phyloP scores from a whole-genome alignment of 2,329 filamentous ascomycete species.

The Fulvia fulva region DNA sequence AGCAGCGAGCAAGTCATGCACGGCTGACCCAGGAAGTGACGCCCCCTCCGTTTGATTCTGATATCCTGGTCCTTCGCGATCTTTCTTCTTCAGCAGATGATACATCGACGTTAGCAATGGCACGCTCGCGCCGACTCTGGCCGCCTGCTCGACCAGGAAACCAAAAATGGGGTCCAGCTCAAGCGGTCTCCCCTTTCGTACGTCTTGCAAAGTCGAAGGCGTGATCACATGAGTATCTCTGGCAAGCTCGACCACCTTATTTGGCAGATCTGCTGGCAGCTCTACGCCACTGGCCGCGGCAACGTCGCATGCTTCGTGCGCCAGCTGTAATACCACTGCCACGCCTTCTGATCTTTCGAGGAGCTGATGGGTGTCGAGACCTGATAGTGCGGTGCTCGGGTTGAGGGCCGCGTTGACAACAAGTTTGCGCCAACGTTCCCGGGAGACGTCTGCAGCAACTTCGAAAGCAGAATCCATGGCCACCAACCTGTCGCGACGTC shows the following conservation, averaged over 20 bases:
- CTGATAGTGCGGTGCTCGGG: conserved; percentile 19
- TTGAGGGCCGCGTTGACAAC: conserved; percentile 26
- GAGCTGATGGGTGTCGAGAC: conserved; percentile 20
- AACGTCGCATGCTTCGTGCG: conserved; percentile 20
- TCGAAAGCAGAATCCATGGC: conserved; percentile 20
- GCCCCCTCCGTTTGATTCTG: too few relatives aligned
- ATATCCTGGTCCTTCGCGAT: neutral
- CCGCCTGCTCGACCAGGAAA: conserved; percentile 14
- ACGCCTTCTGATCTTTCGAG: conserved; percentile 13
- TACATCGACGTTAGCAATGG: conserved; percentile 14
- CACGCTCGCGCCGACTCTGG: conserved; percentile 7
- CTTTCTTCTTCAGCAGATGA: conserved; percentile 11
- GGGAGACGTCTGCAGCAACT: conserved; percentile 10
- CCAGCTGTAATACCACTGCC: conserved; percentile 16
- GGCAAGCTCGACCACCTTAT: conserved; percentile 15
- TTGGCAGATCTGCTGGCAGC: conserved; percentile 13
- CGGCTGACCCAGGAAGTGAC: too few relatives aligned
- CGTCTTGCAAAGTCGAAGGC: conserved; percentile 27
- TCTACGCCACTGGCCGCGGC: conserved; percentile 15
- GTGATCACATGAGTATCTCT: conserved; percentile 14
- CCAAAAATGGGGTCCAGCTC: conserved; percentile 23
- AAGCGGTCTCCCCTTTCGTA: conserved; percentile 20
- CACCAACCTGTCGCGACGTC: conserved; percentile 11
- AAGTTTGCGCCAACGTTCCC: conserved; percentile 26
- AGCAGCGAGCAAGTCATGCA: too few relatives aligned